Conservation (phyloP, 495 filamentous ascomycete species). For the Hypoxylon trugodes region DNA sequence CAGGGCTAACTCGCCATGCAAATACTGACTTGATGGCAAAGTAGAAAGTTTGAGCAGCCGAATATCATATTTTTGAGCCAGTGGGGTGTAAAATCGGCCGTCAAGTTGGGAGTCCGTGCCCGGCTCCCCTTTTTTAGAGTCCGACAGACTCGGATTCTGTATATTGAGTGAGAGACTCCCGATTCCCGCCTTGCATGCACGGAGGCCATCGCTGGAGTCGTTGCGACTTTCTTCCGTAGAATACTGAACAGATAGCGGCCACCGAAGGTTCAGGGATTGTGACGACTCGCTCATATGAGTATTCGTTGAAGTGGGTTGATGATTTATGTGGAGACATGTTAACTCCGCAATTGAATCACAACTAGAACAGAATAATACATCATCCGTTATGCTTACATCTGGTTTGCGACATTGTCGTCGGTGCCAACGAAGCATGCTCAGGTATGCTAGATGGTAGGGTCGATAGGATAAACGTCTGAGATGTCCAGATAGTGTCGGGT, state of each 20-base stretch:
- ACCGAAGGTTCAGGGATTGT: background rate
- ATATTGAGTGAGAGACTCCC: too few species aligned
- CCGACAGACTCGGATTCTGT: background rate
- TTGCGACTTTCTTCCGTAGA: background rate
- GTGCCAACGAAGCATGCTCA: slow-evolving; percentile 1
- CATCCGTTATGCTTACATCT: background rate
- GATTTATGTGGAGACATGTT: too few species aligned
- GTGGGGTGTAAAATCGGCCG: background rate
- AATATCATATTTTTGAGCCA: slow-evolving; percentile 6
- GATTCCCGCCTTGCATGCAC: background rate
- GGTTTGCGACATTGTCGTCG: background rate
- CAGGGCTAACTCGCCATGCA: background rate
- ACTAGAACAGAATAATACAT: background rate
- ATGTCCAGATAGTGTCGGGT: too few species aligned
- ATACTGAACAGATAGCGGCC: slow-evolving; percentile 1
- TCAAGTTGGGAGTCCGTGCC: background rate
- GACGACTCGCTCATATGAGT: background rate
- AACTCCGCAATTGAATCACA: background rate
- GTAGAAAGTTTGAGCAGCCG: slow-evolving; percentile 1
- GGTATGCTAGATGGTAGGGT: too few species aligned
- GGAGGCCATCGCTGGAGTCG: background rate
- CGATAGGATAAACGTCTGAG: too few species aligned
- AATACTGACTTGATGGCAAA: background rate
- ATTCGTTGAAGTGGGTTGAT: background rate
- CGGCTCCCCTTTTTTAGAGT: background rate